Percentiles rank a stretch among this genome's conserved stretches.
phyloP scores from a whole-genome alignment of 345 rosid genomes.

The Erysimum cheiranthoides region DNA sequence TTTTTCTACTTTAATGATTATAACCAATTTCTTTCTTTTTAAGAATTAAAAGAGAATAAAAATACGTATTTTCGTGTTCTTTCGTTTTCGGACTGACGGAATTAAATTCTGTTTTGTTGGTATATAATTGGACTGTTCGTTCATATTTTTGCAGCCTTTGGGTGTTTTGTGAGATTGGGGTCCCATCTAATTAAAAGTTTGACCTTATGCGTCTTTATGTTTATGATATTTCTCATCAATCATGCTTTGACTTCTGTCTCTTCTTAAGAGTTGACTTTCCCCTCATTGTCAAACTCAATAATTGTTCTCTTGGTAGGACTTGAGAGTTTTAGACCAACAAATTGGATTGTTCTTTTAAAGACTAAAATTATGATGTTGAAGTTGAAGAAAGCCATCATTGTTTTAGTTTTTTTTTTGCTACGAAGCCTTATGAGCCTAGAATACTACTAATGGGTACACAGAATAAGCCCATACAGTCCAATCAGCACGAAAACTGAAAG shows the following conservation, averaged over 20 bases:
- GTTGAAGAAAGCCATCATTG: constrained; percentile 1
- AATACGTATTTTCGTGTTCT: not conserved
- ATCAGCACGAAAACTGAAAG: not conserved
- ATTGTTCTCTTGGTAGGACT: too few relatives aligned
- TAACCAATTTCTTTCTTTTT: not conserved
- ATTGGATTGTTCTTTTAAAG: not conserved
- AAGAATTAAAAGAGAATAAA: not conserved
- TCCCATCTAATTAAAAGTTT: constrained; percentile 32
- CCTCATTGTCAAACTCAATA: constrained; percentile 3
- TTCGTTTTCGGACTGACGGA: constrained; percentile 29
- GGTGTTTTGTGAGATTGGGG: constrained; percentile 19
- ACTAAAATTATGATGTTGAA: not conserved
- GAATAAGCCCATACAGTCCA: constrained; percentile 12
- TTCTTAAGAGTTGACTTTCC: constrained; percentile 19
- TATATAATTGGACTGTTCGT: constrained; percentile 37
- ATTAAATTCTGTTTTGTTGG: constrained; percentile 34
- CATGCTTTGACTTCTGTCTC: constrained; percentile 36
- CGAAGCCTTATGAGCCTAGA: constrained; percentile 12
- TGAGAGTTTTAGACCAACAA: too few relatives aligned
- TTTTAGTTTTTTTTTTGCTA: not conserved
- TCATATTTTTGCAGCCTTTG: constrained; percentile 25
- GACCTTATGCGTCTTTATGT: constrained; percentile 36
- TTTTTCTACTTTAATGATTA: not conserved
- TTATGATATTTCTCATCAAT: too few relatives aligned
- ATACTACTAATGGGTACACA: not conserved